Evolutionary conservation across 1,284 basidiomycete species (phyloP).

Genomic region (Ceratobasidium sp.): DNA sequence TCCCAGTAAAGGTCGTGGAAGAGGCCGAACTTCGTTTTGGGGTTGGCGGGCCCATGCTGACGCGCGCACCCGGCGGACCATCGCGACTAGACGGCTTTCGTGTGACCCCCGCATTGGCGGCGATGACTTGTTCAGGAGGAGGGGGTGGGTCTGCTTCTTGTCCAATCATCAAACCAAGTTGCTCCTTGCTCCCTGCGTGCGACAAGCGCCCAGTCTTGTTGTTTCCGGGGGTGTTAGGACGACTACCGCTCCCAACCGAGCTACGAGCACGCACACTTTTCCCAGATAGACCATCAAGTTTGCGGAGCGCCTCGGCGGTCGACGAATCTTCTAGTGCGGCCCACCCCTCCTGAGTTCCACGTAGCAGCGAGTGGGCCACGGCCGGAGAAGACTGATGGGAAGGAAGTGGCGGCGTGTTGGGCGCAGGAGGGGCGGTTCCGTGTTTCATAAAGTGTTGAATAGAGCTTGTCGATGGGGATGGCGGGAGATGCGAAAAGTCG

Average conservation of each 20-base stretch:
- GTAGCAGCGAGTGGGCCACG: slow-evolving; percentile 76
- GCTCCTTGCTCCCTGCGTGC: slow-evolving; percentile 67
- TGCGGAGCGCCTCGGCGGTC: slow-evolving; percentile 88
- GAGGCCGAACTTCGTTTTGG: slow-evolving; percentile 86
- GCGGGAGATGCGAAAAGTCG: slow-evolving; percentile 88
- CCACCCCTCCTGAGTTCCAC: slow-evolving; percentile 84
- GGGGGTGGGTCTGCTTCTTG: slow-evolving; percentile 23
- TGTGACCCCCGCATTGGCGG: not conserved
- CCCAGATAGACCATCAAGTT: slow-evolving; percentile 85
- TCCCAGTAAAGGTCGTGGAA: slow-evolving; percentile 80
- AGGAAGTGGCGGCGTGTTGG: slow-evolving; percentile 58
- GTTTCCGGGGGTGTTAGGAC: slow-evolving; percentile 72
- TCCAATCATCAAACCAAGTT: slow-evolving; percentile 11
- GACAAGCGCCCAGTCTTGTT: slow-evolving; percentile 56
- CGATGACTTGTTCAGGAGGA: slow-evolving; percentile 12
- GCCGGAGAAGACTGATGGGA: slow-evolving; percentile 43
- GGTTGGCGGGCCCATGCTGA: slow-evolving; percentile 62
- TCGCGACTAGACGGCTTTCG: slow-evolving; percentile 43
- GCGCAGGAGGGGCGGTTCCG: slow-evolving; percentile 55
- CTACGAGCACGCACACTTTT: slow-evolving; percentile 63
- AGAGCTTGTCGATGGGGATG: slow-evolving; percentile 80
- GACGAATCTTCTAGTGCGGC: slow-evolving; percentile 80
- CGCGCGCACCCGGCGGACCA: slow-evolving; percentile 54
- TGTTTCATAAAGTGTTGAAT: slow-evolving; percentile 77
- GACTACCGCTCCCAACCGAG: slow-evolving; percentile 70